A percentile compares a stretch with the other conserved stretches of the same genome.
These are phyloP conservation scores for Mycena floridula DNA, from an alignment of 768 basidiomycete species.

Conservation along the genomic window DNA sequence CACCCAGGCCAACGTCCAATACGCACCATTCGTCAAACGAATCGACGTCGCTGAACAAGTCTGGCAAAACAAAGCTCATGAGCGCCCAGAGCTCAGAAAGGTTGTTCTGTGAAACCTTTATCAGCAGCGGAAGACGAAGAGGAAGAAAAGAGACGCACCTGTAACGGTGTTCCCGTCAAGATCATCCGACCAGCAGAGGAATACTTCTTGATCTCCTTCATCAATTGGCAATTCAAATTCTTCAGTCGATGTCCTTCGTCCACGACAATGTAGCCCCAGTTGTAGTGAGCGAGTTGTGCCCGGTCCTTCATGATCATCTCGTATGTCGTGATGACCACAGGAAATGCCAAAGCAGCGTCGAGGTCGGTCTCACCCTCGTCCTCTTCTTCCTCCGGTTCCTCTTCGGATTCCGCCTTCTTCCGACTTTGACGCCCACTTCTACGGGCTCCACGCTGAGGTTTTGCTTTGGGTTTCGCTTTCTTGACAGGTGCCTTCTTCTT, in stretches of 20 bases:
- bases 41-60: slow-evolving; percentile 86
- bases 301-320: slow-evolving; percentile 89
- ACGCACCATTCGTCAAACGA: slow-evolving; percentile 84
- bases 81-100: slow-evolving; percentile 92
- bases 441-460: neutral
- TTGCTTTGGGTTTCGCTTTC: slow-evolving; percentile 13
- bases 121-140: neutral
- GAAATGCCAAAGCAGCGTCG: slow-evolving; percentile 38
- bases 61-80: slow-evolving; percentile 92
- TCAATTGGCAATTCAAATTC: slow-evolving; percentile 88
- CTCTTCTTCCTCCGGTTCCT: slow-evolving; percentile 8
- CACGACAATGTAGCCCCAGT: slow-evolving; percentile 92
- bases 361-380: slow-evolving; percentile 13
- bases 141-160: slow-evolving; percentile 44
- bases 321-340: slow-evolving; percentile 86
- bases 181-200: slow-evolving; percentile 83
- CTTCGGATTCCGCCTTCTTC: slow-evolving; percentile 2
- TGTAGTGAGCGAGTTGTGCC: slow-evolving; percentile 51
- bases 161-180: slow-evolving; percentile 92
- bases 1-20: slow-evolving; percentile 14
- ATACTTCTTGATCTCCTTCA: slow-evolving; percentile 87
- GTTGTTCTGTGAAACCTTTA: slow-evolving; percentile 69
- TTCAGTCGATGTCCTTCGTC: slow-evolving; percentile 95
- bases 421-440: neutral
- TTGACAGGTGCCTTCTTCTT: slow-evolving; percentile 6